Conservation (phyloP, 2,329 filamentous ascomycete species). For the Stylonectria norvegica region DNA sequence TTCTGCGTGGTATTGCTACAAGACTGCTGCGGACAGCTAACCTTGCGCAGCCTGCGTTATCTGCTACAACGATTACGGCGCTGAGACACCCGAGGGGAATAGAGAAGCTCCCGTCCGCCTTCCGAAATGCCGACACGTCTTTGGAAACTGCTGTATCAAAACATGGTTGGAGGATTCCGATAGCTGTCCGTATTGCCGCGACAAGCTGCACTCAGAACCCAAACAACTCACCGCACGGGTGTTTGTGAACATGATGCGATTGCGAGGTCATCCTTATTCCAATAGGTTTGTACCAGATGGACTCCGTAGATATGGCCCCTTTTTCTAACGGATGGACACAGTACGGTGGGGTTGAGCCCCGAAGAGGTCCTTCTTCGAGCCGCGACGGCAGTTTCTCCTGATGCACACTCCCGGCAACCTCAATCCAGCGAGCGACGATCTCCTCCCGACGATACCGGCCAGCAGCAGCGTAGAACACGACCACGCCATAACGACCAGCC, state of each 20-base stretch:
- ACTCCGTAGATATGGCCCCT: too few relatives aligned
- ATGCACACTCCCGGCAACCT: constrained; percentile 14
- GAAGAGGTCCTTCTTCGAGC: too few relatives aligned
- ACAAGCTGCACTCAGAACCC: constrained; percentile 54
- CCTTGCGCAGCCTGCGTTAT: constrained; percentile 53
- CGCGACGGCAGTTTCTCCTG: constrained; percentile 5
- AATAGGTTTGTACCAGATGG: too few relatives aligned
- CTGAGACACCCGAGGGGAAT: constrained; percentile 54
- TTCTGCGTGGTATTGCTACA: not conserved
- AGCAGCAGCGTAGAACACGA: constrained; percentile 29
- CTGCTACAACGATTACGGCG: constrained; percentile 61
- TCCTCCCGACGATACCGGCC: constrained; percentile 26
- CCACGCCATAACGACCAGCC: constrained; percentile 20
- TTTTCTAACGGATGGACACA: too few relatives aligned
- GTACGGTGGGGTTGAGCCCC: too few relatives aligned
- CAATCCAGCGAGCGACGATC: constrained; percentile 23
- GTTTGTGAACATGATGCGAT: constrained; percentile 32
- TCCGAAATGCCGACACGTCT: constrained; percentile 61
- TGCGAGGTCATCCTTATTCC: constrained; percentile 21
- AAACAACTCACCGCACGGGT: constrained; percentile 24
- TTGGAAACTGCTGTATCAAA: constrained; percentile 62
- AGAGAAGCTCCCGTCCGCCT: constrained; percentile 55
- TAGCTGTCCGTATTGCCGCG: constrained; percentile 62
- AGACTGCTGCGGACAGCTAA: too few relatives aligned
- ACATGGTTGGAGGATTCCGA: constrained; percentile 63